Base-by-base conservation (phyloP, 1,284 basidiomycete species). In the Anthracocystis setariae region DNA sequence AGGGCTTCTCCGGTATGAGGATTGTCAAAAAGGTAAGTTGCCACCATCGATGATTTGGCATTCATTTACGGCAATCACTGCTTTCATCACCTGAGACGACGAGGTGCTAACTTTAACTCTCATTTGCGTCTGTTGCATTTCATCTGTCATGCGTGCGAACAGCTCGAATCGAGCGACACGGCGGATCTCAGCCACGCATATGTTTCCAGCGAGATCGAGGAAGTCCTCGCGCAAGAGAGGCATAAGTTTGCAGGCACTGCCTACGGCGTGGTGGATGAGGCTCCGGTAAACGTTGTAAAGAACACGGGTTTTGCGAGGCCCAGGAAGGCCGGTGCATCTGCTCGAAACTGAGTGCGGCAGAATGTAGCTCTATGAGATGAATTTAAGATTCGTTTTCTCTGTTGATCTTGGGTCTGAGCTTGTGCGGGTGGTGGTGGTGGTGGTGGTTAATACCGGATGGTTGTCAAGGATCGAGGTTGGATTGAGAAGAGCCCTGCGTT, bases 21-120 rank as follows among this genome's bases (percentile, higher is more conserved):
- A 47, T 78, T 2, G 63, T 74, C 17, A 78, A 74, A 38, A 73
- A 73, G 60, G 68, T 67, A 40, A 38, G 67, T 68, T 29, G 10
- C 54, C 25, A 18, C 40, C 7, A 8, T n/a, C n/a, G n/a, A n/a
- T n/a, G n/a, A n/a, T n/a, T n/a, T n/a, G n/a, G n/a, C n/a, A n/a
- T n/a, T n/a, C n/a, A n/a, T n/a, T n/a, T n/a, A n/a, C n/a, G n/a
- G n/a, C n/a, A n/a, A n/a, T n/a, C n/a, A n/a, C n/a, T n/a, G n/a
- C n/a, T n/a, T n/a, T n/a, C n/a, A n/a, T n/a, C n/a, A n/a, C n/a
- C 18, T n/a, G 7, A n/a, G 8, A 12, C 8, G 18, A 39, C 15
- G 15, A 8, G 8, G 15, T 18, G 18, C 15, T 39, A 18, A 39
- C 38, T 9, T 8, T 5, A 12, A 29, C 18, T 20, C 18, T 39